These are phyloP conservation scores for Anacardium occidentale DNA, from an alignment of 345 rosid species.

Conservation along the genomic window DNA sequence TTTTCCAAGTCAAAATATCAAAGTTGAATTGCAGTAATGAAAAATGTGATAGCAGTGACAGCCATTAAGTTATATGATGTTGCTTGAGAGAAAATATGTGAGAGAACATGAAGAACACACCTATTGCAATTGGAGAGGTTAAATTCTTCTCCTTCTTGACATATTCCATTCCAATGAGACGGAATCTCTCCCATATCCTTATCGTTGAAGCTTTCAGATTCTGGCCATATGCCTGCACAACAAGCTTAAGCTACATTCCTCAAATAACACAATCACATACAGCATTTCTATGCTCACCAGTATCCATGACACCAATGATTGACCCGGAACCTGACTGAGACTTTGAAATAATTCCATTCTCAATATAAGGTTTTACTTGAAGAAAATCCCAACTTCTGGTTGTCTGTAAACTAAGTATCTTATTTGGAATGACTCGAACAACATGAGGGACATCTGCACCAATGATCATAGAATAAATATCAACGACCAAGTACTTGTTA, in stretches of 20 bases:
- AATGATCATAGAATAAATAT: not conserved
- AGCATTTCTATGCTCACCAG: conserved; percentile 31
- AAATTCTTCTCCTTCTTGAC: conserved; percentile 53
- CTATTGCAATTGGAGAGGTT: conserved; percentile 40
- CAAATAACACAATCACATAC: not conserved
- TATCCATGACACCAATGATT: conserved; percentile 54
- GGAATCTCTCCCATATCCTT: conserved; percentile 48
- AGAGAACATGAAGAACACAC: conserved; percentile 13
- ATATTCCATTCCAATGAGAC: conserved; percentile 54
- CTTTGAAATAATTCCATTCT: conserved; percentile 41
- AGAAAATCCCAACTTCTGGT: conserved; percentile 67
- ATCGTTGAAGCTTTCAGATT: conserved; percentile 53
- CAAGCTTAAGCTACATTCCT: conserved; percentile 5
- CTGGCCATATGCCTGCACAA: conserved; percentile 62
- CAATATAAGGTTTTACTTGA: conserved; percentile 29
- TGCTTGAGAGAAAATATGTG: not conserved
- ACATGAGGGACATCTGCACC: conserved; percentile 47
- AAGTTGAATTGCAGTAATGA: not conserved
- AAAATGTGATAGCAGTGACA: not conserved
- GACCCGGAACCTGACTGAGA: conserved; percentile 43
- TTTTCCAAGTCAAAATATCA: not conserved
- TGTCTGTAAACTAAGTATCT: conserved; percentile 43
- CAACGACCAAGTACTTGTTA: conserved; percentile 6
- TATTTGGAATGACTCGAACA: conserved; percentile 37
- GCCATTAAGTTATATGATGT: not conserved